Base-by-base conservation (phyloP, 2,329 filamentous ascomycete species). In the Claviceps africana region DNA sequence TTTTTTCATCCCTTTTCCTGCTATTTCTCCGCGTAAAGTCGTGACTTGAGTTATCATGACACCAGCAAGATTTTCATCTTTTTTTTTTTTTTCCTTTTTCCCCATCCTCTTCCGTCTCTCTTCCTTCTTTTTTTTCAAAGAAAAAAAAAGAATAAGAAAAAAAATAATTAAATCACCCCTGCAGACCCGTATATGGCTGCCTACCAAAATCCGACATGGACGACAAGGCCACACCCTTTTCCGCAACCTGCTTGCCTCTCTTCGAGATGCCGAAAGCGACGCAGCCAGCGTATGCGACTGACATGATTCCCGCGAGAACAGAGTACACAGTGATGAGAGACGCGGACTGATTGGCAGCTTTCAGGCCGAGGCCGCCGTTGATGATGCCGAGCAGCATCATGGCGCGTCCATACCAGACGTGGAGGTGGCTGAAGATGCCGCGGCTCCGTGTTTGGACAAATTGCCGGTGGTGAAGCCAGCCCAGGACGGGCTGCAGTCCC, bases 321-420 rank as follows among this genome's bases (percentile, higher is more conserved):
- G 72, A 64, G 62, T 83, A 85, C 0, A 73, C 77, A 49, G 78
- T 71, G 51, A 76, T 63, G 46, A 74, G 72, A 13, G 62, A 59
- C 2, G 55, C 64, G 0, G 65, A 56, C 1, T 72, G 70, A n/a
- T 58, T 56, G 1, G 76, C 69, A 19, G 82, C 67, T 56, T 73
- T 55, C 25, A 85, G 65, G 3, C 82, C 82, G 4, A 85, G 64
- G 0, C 81, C 82, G 53, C 81, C 82, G 58, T 85, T 85, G 58
- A 84, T 62, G 42, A 84, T 70, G 25, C 78, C 81, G 2, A 83
- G 61, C 19, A 77, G 52, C 56, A 85, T 77, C 43, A 84, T 62
- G 1, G 68, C 58, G 22, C 81, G 74, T 17, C 82, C 82, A 59
- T 74, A 81, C 78, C 79, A 84, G 56, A 82, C 75, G 61, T 85